Evolutionary conservation across 2,329 filamentous ascomycete genomes (phyloP).

Genomic region (Claviceps paspali): DNA sequence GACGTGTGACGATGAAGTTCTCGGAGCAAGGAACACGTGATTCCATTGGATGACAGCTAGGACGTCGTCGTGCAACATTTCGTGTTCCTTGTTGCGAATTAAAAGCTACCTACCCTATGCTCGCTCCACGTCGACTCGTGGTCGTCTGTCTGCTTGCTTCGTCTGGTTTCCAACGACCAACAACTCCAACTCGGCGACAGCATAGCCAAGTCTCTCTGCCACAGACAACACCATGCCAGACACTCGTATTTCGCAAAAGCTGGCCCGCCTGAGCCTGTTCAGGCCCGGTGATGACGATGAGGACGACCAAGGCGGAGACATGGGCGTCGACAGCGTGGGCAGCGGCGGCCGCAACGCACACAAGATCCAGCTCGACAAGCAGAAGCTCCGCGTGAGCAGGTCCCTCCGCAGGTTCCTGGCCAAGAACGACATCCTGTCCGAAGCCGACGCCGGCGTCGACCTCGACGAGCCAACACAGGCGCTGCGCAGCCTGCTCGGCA

Average conservation of each 20-base stretch:
- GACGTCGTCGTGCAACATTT: too few relatives aligned
- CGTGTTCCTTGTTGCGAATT: too few relatives aligned
- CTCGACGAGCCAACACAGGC: slow-evolving; percentile 24
- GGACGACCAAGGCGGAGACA: slow-evolving; percentile 20
- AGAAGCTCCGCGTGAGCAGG: slow-evolving; percentile 42
- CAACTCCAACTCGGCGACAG: neutral
- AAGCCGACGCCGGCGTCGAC: slow-evolving; percentile 31
- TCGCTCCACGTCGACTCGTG: too few relatives aligned
- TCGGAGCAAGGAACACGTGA: too few relatives aligned
- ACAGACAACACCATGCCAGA: slow-evolving; percentile 13
- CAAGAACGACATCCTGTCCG: slow-evolving; percentile 33
- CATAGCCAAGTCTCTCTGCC: neutral
- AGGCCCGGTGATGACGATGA: slow-evolving; percentile 13
- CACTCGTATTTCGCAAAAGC: slow-evolving; percentile 12
- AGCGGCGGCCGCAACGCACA: slow-evolving; percentile 43
- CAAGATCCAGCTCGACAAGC: slow-evolving; percentile 31
- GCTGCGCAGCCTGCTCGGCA: slow-evolving; percentile 36
- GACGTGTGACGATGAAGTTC: too few relatives aligned
- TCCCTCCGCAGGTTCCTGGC: slow-evolving; percentile 41
- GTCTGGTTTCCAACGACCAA: neutral
- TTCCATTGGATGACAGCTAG: too few relatives aligned
- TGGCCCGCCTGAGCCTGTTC: slow-evolving; percentile 18
- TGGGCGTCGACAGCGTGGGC: slow-evolving; percentile 29
- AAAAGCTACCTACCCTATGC: too few relatives aligned
- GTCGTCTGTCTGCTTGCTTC: too few relatives aligned